These are phyloP conservation scores for Pythium aquatile DNA, from an alignment of 352 stramenopile genomes.

Conservation along the genomic window DNA sequence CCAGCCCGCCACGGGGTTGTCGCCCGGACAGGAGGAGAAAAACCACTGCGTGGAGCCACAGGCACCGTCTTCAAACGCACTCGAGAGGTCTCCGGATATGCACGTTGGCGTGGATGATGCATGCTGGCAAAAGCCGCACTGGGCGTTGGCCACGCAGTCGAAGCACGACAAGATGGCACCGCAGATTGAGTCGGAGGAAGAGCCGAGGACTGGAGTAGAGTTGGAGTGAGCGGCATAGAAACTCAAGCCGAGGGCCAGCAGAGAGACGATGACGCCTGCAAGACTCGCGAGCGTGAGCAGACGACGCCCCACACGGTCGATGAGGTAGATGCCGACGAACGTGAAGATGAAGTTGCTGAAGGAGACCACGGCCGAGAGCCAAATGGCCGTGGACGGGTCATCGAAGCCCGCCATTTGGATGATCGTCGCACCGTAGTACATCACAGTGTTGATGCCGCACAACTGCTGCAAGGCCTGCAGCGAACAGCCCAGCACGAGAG, in stretches of 20 bases:
- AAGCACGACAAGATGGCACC: conserved; percentile 52
- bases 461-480: conserved; percentile 68
- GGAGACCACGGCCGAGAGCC: conserved; percentile 68
- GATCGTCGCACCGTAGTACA: conserved; percentile 86
- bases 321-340: conserved; percentile 59
- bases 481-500: conserved; percentile 57
- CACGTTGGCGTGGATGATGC: conserved; percentile 2
- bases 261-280: conserved; percentile 39
- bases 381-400: conserved; percentile 68
- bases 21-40: conserved; percentile 48
- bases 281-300: conserved; percentile 53
- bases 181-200: conserved; percentile 32
- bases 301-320: conserved; percentile 46
- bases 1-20: conserved; percentile 38
- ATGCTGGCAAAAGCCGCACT: conserved; percentile 53
- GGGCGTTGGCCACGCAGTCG: conserved; percentile 56
- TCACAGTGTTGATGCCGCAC: conserved; percentile 87
- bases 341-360: conserved; percentile 75
- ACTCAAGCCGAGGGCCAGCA: conserved; percentile 39
- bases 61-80: conserved; percentile 7
- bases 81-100: conserved; percentile 10
- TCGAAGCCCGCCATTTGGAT: conserved; percentile 81
- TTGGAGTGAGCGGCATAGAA: conserved; percentile 42
- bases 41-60: conserved; percentile 36
- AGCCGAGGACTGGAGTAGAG: conserved; percentile 32